Percentiles rank a stretch among this genome's conserved stretches.
Conservation (phyloP, 2,329 filamentous ascomycete species). For the Annulohypoxylon truncatum region DNA sequence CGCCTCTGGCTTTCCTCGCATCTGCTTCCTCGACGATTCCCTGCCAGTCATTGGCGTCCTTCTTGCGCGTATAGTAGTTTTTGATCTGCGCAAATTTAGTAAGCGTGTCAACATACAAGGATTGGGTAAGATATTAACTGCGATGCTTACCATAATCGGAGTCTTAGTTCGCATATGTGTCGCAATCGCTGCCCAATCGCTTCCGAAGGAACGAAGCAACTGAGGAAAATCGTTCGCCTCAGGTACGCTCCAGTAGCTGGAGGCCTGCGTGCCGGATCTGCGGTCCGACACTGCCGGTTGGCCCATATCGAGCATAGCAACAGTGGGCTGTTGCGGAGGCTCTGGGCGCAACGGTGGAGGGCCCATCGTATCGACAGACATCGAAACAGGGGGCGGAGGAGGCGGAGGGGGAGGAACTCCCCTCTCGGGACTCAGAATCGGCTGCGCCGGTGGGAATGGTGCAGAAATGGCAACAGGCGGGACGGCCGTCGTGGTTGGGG, state of each 20-base stretch:
- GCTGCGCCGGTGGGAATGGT: constrained; percentile 44
- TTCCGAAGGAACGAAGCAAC: constrained; percentile 79
- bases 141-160: constrained; percentile 77
- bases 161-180: constrained; percentile 86
- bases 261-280: constrained; percentile 69
- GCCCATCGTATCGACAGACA: constrained; percentile 64
- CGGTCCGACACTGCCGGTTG: constrained; percentile 60
- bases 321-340: constrained; percentile 60
- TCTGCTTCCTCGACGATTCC: constrained; percentile 70
- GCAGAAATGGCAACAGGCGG: constrained; percentile 54
- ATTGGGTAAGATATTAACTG: not conserved
- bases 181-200: constrained; percentile 81
- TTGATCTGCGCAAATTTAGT: constrained; percentile 65
- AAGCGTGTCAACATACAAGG: not conserved
- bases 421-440: constrained; percentile 47
- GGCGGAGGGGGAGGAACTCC: constrained; percentile 41
- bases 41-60: constrained; percentile 72
- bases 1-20: constrained; percentile 64
- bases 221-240: constrained; percentile 82
- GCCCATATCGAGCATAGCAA: constrained; percentile 63
- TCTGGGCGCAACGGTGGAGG: constrained; percentile 68
- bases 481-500: constrained; percentile 56
- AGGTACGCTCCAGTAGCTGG: constrained; percentile 89
- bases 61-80: constrained; percentile 74
- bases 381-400: constrained; percentile 51